A percentile compares a stretch with the other conserved stretches of the same genome.
Conservation (phyloP, 495 filamentous ascomycete genomes). For the Gamarada debralockiae region DNA sequence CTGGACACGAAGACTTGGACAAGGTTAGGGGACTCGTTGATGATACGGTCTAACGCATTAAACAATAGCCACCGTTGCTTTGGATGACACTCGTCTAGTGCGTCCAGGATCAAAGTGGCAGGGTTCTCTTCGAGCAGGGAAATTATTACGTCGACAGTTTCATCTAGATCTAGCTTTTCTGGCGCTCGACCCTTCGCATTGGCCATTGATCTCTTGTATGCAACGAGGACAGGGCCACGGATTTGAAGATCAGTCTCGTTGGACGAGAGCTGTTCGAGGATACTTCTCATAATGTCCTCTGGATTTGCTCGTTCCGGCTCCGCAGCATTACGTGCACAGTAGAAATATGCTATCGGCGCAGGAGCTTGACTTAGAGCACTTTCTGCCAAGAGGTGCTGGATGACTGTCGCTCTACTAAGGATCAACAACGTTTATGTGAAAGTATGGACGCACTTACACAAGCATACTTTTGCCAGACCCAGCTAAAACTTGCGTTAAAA, state of each 20-base stretch:
- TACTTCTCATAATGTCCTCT: slow-evolving; percentile 2
- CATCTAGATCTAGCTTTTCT: slow-evolving; percentile 5
- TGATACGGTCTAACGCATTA: slow-evolving; percentile 25
- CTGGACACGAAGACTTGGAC: slow-evolving; percentile 38
- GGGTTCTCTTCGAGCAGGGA: slow-evolving; percentile 10
- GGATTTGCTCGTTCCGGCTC: slow-evolving; percentile 18
- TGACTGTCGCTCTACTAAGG: slow-evolving; percentile 6
- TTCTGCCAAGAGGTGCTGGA: background rate
- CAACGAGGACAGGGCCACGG: background rate
- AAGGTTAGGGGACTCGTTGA: slow-evolving; percentile 24
- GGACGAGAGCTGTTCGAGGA: slow-evolving; percentile 5
- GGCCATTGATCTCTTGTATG: no score
- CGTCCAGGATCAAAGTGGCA: slow-evolving; percentile 40
- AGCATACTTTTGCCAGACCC: no score
- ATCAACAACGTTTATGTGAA: no score
- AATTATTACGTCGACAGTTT: background rate
- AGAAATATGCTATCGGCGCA: slow-evolving; percentile 8
- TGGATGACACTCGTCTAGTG: slow-evolving; percentile 41
- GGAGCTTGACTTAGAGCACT: background rate
- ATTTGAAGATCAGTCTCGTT: background rate
- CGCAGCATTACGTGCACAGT: slow-evolving; percentile 10
- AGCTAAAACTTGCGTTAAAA: no score
- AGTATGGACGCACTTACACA: no score
- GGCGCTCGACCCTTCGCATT: background rate
- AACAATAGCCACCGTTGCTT: slow-evolving; percentile 28